Evolutionary conservation across 768 basidiomycete genomes (phyloP), one percentile per base, ranked within the genome.

Genomic region (Pleurotus salmoneostramineus): DNA sequence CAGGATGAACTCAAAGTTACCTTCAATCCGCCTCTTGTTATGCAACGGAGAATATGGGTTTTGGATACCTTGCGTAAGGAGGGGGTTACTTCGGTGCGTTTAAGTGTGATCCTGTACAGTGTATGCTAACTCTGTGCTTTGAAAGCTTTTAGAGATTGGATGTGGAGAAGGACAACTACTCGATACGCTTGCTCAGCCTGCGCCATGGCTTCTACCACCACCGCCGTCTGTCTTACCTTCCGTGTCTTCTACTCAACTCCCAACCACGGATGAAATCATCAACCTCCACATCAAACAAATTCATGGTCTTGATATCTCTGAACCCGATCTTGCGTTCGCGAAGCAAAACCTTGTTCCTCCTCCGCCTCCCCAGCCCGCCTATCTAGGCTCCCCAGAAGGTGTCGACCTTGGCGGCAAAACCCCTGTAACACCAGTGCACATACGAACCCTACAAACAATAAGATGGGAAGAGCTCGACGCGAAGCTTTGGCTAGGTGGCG

Each of bases 121-220:
- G 36, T 44, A 57, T 40, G 21, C 21, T 27, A 27, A 27, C 21
- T 27, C 21, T 27, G 21, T 27, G 21, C 21, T 27, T 27, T 27
- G 21, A 27, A 56, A 93, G 91, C 77, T 94, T 5, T 74, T 93
- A 49, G 93, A 95, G 64, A 75, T 93, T 31, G 93, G 93, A 3
- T 95, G 93, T 63, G 93, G 93, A 42, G 85, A 91, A 69, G 93
- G 93, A 17, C 76, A 84, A 40, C 77, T 95, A 6, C 81, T 95
- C 11, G 68, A 76, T 0, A 79, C 84, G 7, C 82, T 95, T 8
- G 82, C 83, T 61, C 85, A 89, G 64, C 88, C 93, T 0, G 84
- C 92, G 1, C 85, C 87, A 0, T 89, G 88, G 83, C 79, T 87
- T 27, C 61, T 74, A 44, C 67, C 82, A 15, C 77, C 77, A 2